phyloP scores from a whole-genome alignment of 768 basidiomycete species.

The Krasilnikovozyma curviuscula region DNA sequence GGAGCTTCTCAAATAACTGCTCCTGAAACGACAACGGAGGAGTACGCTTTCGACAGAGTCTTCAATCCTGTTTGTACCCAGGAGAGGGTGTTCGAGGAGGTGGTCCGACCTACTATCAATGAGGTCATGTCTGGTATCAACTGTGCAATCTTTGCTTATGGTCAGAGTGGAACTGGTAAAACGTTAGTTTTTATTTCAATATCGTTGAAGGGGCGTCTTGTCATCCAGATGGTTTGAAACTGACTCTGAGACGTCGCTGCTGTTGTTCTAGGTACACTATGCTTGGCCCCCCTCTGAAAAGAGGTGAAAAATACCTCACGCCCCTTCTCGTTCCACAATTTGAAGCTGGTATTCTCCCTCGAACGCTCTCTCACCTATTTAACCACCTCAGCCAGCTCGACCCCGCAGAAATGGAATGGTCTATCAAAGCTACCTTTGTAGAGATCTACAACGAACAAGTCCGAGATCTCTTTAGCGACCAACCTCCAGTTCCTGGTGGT shows the following conservation, averaged over 20 bases:
- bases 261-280: too few species aligned
- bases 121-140: conserved; percentile 90
- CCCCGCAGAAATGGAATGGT: conserved; percentile 43
- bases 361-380: conserved; percentile 78
- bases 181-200: too few species aligned
- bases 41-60: conserved; percentile 85
- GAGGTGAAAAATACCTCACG: conserved; percentile 78
- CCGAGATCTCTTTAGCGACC: conserved; percentile 68
- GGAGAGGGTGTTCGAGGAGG: conserved; percentile 77
- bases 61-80: conserved; percentile 97
- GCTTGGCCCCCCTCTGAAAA: too few species aligned
- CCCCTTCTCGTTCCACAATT: conserved; percentile 51
- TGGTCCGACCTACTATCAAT: conserved; percentile 76
- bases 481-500: too few species aligned
- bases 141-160: conserved; percentile 82
- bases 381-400: conserved; percentile 77
- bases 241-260: too few species aligned
- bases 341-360: conserved; percentile 88
- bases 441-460: conserved; percentile 98
- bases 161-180: conserved; percentile 96
- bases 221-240: too few species aligned
- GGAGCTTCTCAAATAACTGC: too few species aligned
- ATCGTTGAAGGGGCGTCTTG: too few species aligned
- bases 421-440: conserved; percentile 80
- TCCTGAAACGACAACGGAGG: conserved; percentile 26